These are phyloP conservation scores for Prunus campanulata DNA, from an alignment of 306 rosid genomes.

Conservation along the genomic window DNA sequence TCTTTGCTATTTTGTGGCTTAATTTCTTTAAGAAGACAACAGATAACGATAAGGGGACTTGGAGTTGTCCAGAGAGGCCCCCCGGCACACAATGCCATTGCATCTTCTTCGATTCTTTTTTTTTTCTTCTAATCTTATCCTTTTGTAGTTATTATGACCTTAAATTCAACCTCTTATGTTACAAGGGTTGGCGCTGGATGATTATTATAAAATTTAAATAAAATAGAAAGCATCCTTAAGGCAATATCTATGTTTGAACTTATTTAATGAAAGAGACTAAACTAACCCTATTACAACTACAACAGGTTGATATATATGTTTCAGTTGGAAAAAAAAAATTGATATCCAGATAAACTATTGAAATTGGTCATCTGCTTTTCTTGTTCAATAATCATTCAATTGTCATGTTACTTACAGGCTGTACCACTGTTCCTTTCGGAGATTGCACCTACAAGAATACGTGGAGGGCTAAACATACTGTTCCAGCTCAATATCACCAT, in stretches of 20 bases:
- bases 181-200: background rate
- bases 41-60: too few species aligned
- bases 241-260: background rate
- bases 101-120: slow-evolving; percentile 5
- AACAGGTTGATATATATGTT: too few species aligned
- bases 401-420: slow-evolving; percentile 47
- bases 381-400: background rate
- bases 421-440: slow-evolving; percentile 91
- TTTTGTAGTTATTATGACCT: slow-evolving; percentile 20
- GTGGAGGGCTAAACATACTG: slow-evolving; percentile 82
- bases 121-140: background rate
- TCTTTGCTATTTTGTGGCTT: background rate
- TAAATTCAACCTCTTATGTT: slow-evolving; percentile 14
- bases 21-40: background rate
- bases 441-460: slow-evolving; percentile 90
- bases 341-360: background rate
- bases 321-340: background rate
- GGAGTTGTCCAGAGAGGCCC: slow-evolving; percentile 14
- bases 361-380: background rate
- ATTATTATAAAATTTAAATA: too few species aligned
- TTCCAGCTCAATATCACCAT: slow-evolving; percentile 80
- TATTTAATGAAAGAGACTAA: background rate
- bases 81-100: slow-evolving; percentile 8
- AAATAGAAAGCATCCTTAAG: background rate
- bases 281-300: too few species aligned